Conservation (phyloP, 2,329 filamentous ascomycete species). For the Torrubiella hemipterigena region DNA sequence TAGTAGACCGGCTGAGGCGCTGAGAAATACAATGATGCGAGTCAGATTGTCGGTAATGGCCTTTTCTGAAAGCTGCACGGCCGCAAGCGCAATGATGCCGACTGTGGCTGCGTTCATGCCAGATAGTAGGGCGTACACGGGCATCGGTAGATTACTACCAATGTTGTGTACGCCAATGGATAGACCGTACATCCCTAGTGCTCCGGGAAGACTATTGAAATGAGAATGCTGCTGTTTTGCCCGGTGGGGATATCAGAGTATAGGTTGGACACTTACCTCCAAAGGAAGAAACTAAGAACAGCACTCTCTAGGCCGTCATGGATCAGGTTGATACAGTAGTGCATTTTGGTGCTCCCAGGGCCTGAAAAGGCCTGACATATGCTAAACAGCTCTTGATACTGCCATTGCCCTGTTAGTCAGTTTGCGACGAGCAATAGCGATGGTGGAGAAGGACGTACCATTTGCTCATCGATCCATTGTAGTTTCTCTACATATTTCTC, state of each 20-base stretch:
- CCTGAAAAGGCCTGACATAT: slow-evolving; percentile 56
- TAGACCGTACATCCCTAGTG: slow-evolving; percentile 57
- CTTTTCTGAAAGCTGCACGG: slow-evolving; percentile 54
- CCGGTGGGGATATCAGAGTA: slow-evolving; percentile 14
- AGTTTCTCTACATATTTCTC: slow-evolving; percentile 47
- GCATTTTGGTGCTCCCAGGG: slow-evolving; percentile 59
- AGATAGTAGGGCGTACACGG: slow-evolving; percentile 57
- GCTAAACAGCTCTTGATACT: slow-evolving; percentile 65
- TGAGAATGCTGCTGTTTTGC: not conserved
- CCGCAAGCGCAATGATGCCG: slow-evolving; percentile 59
- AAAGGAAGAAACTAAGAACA: slow-evolving; percentile 47
- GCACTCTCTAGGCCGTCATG: slow-evolving; percentile 48
- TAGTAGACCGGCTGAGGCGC: slow-evolving; percentile 51
- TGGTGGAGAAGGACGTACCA: slow-evolving; percentile 25
- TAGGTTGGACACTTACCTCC: slow-evolving; percentile 51
- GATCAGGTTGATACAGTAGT: slow-evolving; percentile 55
- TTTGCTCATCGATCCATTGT: slow-evolving; percentile 58
- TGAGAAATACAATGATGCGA: slow-evolving; percentile 50
- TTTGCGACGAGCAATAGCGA: not conserved
- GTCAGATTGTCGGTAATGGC: slow-evolving; percentile 54
- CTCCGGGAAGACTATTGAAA: slow-evolving; percentile 47
- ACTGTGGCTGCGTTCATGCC: slow-evolving; percentile 63
- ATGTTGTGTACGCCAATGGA: slow-evolving; percentile 53
- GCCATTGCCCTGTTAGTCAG: not conserved
- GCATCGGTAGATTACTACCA: slow-evolving; percentile 41